Base-by-base conservation (phyloP, 148 eudicot genomes). In the Pouteria glomerata region DNA sequence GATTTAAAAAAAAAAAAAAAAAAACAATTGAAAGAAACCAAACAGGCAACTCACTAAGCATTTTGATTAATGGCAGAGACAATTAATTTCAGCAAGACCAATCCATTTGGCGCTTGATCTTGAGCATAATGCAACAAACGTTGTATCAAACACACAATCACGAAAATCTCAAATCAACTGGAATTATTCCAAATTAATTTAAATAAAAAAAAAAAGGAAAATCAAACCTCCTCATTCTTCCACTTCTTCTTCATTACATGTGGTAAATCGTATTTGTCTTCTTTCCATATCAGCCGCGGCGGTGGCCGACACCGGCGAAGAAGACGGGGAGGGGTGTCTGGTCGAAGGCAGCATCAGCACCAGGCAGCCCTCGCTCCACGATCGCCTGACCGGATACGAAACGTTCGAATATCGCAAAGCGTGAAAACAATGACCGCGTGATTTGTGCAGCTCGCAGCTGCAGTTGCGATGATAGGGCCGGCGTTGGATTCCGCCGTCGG, bases 401-500 rank as follows among this genome's bases (percentile, higher is more conserved):
- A 88, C 82, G 6, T 66, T 70, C 7, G n/a, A 12, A 21, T 51
- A 33, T 6, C 34, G 55, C 11, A 77, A 59, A 12, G 60, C 21
- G 58, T 76, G 80, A 1, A 63, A n/a, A 58, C 84, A 75, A 23
- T 70, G 68, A 0, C 82, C 76, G 4, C 74, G 62, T 18, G 60
- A 52, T 66, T 84, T 84, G 55, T 84, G 87, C 29, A 84, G 67
- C 11, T 80, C 84, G 62, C 87, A 84, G 41, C 73, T 71, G 70
- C 84, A 84, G 29, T 84, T 81, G 21, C 81, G 75, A 50, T 84
- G 87, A 48, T 84, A 84, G 0, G 87, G 87, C 34, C 82, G 44
- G 18, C 77, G 57, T 14, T 66, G 52, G 61, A 83, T 70, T 5
- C 69, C 76, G 51, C 30, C 45, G 27, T 84, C 87, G 44, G 44